phyloP scores from a whole-genome alignment of 2,329 filamentous ascomycete genomes.

The Pyrenochaeta sp. region DNA sequence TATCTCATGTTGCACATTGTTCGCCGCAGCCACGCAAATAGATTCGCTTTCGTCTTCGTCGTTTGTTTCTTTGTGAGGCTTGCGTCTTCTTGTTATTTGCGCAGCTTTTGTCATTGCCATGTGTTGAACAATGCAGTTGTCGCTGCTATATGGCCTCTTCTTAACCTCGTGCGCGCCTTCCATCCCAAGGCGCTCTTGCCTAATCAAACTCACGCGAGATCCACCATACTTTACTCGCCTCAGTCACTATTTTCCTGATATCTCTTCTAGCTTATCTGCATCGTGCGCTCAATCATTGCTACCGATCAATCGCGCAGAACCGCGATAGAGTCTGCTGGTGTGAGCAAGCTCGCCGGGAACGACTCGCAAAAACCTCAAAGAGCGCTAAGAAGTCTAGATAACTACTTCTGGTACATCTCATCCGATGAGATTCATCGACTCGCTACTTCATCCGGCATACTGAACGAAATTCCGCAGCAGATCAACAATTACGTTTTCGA shows the following conservation, averaged over 20 bases:
- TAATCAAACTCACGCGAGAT: neutral
- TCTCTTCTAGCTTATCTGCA: neutral
- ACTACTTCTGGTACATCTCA: constrained; percentile 18
- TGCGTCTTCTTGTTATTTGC: constrained; percentile 4
- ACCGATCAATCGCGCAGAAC: neutral
- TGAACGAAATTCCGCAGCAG: constrained; percentile 6
- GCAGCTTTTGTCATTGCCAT: neutral
- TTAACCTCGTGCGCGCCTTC: neutral
- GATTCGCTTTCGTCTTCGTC: neutral
- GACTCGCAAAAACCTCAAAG: constrained; percentile 1
- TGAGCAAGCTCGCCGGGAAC: constrained; percentile 7
- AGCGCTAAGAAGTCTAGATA: constrained; percentile 3
- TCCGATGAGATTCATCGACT: constrained; percentile 6
- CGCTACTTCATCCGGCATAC: constrained; percentile 3
- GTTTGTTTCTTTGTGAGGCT: constrained; percentile 7
- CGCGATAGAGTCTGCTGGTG: constrained; percentile 2
- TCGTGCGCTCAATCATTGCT: constrained; percentile 1
- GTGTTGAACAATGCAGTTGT: neutral
- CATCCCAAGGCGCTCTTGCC: constrained; percentile 1
- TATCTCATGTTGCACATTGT: constrained; percentile 8
- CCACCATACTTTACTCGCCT: neutral
- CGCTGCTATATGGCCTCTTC: neutral
- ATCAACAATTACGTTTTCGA: constrained; percentile 23
- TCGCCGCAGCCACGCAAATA: constrained; percentile 2
- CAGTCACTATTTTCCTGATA: neutral